Evolutionary conservation across 371 early-diverging fungal species (phyloP).

Genomic region (Circinella minor): DNA sequence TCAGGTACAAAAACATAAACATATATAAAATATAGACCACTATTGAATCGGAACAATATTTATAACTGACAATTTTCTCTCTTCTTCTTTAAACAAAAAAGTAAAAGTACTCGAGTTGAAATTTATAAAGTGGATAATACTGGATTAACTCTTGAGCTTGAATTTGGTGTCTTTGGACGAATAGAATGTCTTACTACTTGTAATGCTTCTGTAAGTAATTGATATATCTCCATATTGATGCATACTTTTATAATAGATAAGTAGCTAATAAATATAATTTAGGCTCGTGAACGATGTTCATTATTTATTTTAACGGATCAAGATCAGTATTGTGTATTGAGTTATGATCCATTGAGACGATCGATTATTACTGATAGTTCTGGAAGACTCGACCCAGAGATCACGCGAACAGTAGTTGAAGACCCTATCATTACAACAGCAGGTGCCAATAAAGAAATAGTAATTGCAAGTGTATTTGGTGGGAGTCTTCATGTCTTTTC

Average conservation of each 20-base stretch:
- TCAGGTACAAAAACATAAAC: conserved; percentile 19
- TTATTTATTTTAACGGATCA: conserved; percentile 59
- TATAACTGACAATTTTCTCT: background rate
- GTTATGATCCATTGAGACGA: conserved; percentile 48
- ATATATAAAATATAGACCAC: too few relatives aligned
- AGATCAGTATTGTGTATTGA: conserved; percentile 53
- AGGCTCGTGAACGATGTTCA: conserved; percentile 46
- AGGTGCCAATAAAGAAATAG: conserved; percentile 44
- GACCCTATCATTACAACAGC: conserved; percentile 42
- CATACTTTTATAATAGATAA: too few relatives aligned
- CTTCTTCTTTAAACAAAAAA: conserved; percentile 22
- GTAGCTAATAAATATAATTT: background rate
- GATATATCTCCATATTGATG: background rate
- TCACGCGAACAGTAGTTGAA: conserved; percentile 44
- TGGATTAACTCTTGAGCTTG: conserved; percentile 53
- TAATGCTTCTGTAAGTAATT: conserved; percentile 44
- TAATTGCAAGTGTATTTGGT: conserved; percentile 60
- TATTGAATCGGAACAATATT: background rate
- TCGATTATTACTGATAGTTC: conserved; percentile 55
- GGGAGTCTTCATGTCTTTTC: conserved; percentile 48
- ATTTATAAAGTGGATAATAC: conserved; percentile 51
- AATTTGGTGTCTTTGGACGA: conserved; percentile 67
- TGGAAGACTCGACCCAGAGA: conserved; percentile 51
- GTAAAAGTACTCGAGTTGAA: conserved; percentile 70
- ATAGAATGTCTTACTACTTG: conserved; percentile 58